Evolutionary conservation across 2,329 filamentous ascomycete species (phyloP), one percentile per base, ranked within the genome.

Genomic region (Ambrosiella cleistominuta): DNA sequence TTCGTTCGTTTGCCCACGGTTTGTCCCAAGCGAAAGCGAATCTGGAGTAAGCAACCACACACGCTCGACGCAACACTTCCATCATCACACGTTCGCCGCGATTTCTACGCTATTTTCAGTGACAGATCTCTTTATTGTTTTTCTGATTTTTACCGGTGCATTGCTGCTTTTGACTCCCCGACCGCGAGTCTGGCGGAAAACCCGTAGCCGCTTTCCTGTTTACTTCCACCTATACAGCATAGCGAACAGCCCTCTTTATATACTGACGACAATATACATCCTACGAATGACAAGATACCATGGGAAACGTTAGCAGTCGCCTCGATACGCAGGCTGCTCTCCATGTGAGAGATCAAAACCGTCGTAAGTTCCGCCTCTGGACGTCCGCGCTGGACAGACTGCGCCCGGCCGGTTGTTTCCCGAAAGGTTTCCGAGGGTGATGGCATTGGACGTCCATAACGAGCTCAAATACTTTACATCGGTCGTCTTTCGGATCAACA

Each of bases 241-340:
- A 39, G 12, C 55, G n/a, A 50, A 17, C 54, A 8, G 35, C 4
- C 19, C 27, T 44, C 17, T 19, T 36, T 51, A 39, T 19, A 55
- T 42, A 42, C 38, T 12, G 35, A 55, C 40, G n/a, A 13, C 11
- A 15, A 39, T 37, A 35, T n/a, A 44, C 40, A n/a, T 53, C 39
- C 39, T 36, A 52, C 60, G 60, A 52, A 61, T 64, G 60, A 62
- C 53, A 38, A 61, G 65, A 70, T 73, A 79, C 72, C 70, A 98
- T 98, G 93, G 93, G 93, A 68, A 89, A 86, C 75, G 83, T 96
- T 71, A 84, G 82, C 70, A 96, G 90, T 76, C 86, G 83, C 71
- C 82, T 84, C 66, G 90, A 95, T 66, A 90, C 96, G 67, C 86
- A 82, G 68, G 78, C 81, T 65, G 73, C 81, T 66, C 75, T 97